Conservation (phyloP, 768 basidiomycete species). For the Naganishia onofrii region DNA sequence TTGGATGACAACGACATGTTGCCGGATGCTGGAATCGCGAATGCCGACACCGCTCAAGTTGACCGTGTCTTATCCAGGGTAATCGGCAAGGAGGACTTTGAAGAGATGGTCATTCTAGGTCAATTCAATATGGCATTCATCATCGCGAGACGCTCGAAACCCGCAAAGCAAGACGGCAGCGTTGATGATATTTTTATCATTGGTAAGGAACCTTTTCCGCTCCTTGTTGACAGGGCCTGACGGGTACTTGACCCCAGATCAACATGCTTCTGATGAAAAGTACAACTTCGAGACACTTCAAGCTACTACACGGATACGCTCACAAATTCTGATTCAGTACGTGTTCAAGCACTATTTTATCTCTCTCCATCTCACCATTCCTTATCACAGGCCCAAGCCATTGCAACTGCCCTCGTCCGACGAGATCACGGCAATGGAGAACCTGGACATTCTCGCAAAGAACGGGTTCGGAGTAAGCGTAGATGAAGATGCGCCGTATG, state of each 20-base stretch:
- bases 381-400: constrained; percentile 62
- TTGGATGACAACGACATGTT: constrained; percentile 25
- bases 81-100: constrained; percentile 83
- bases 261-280: constrained; percentile 97
- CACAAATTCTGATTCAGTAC: constrained; percentile 78
- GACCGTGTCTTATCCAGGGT: constrained; percentile 72
- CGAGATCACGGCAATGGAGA: constrained; percentile 81
- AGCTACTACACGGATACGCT: constrained; percentile 80
- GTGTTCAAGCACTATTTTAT: constrained; percentile 40
- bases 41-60: constrained; percentile 58
- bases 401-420: constrained; percentile 86
- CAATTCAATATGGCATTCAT: constrained; percentile 98
- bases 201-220: constrained; percentile 29
- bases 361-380: background rate
- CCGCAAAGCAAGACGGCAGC: background rate
- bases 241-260: constrained; percentile 57
- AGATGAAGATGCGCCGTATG: constrained; percentile 57
- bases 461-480: constrained; percentile 86
- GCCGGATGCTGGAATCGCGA: constrained; percentile 43
- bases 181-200: constrained; percentile 93
- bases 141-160: constrained; percentile 65
- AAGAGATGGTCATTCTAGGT: constrained; percentile 75
- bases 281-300: constrained; percentile 96
- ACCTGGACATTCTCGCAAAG: constrained; percentile 71
- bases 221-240: background rate